phyloP scores from a whole-genome alignment of 2,329 filamentous ascomycete species.

The Penicillium sp. region DNA sequence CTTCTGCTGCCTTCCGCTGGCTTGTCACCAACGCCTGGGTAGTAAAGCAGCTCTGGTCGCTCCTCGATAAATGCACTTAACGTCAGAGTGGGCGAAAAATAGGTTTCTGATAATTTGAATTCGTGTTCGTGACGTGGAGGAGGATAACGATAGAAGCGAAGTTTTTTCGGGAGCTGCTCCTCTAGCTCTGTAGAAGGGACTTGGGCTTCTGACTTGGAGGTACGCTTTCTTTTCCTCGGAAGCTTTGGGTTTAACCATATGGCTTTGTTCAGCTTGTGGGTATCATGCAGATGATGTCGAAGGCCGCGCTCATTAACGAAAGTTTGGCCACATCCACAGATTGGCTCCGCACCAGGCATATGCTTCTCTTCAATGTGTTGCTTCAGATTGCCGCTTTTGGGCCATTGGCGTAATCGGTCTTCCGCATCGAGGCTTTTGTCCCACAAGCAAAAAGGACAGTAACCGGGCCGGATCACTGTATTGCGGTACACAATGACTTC shows the following conservation, averaged over 20 bases:
- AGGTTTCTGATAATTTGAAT: background rate
- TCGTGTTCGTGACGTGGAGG: conserved; percentile 1
- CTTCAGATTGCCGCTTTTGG: conserved; percentile 4
- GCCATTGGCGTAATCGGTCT: conserved; percentile 9
- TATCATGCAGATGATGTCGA: conserved; percentile 5
- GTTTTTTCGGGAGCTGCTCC: background rate
- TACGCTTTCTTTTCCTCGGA: conserved; percentile 1
- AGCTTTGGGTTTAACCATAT: background rate
- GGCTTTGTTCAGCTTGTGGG: conserved; percentile 2
- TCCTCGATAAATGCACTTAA: conserved; percentile 8
- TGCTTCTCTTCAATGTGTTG: conserved; percentile 10
- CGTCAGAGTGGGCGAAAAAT: conserved; percentile 1
- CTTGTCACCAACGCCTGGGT: conserved; percentile 1
- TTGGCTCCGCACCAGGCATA: background rate
- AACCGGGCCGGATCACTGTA: conserved; percentile 12
- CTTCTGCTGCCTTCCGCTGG: conserved; percentile 7
- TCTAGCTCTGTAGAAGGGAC: background rate
- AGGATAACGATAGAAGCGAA: background rate
- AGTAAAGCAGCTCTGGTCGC: conserved; percentile 8
- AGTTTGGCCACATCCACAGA: conserved; percentile 4
- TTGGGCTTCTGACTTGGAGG: background rate
- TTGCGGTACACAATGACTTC: conserved; percentile 16
- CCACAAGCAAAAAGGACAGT: conserved; percentile 15
- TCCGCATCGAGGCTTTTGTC: conserved; percentile 1
- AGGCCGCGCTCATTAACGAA: conserved; percentile 5